Evolutionary conservation across 257 asterid species (phyloP).

Genomic region (Sherardia arvensis): DNA sequence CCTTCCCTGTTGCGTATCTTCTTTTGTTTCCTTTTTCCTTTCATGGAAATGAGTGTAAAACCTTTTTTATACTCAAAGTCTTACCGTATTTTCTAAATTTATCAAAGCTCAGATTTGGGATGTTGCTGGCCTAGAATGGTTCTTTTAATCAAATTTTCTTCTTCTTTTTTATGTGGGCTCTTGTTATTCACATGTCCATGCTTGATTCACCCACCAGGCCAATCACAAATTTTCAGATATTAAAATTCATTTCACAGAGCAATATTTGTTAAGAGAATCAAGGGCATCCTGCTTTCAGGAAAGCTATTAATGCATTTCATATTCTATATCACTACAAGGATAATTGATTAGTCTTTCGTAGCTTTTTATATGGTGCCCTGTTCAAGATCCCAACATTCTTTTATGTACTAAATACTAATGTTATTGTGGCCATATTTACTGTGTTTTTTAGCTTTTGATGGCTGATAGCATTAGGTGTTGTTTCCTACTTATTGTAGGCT

Average conservation of each 20-base stretch:
- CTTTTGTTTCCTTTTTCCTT: not conserved
- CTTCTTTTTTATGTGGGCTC: not conserved
- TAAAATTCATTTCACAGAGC: too few species aligned
- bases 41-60: slow-evolving; percentile 6
- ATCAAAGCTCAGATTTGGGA: slow-evolving; percentile 79
- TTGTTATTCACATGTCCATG: not conserved
- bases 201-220: not conserved
- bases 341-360: not conserved
- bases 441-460: too few species aligned
- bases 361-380: not conserved
- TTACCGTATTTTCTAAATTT: slow-evolving; percentile 36
- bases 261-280: too few species aligned
- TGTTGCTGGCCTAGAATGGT: slow-evolving; percentile 75
- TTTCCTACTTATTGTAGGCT: not conserved
- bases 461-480: not conserved
- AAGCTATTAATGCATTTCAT: too few species aligned
- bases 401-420: not conserved
- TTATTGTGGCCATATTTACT: not conserved
- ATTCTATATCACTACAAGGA: too few species aligned
- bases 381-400: not conserved
- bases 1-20: not conserved
- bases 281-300: too few species aligned
- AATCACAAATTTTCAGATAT: not conserved
- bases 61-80: slow-evolving; percentile 49
- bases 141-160: not conserved